A percentile compares a stretch with the other conserved stretches of the same genome.
phyloP scores from a whole-genome alignment of 148 eudicot species.

The Talinum fruticosum region DNA sequence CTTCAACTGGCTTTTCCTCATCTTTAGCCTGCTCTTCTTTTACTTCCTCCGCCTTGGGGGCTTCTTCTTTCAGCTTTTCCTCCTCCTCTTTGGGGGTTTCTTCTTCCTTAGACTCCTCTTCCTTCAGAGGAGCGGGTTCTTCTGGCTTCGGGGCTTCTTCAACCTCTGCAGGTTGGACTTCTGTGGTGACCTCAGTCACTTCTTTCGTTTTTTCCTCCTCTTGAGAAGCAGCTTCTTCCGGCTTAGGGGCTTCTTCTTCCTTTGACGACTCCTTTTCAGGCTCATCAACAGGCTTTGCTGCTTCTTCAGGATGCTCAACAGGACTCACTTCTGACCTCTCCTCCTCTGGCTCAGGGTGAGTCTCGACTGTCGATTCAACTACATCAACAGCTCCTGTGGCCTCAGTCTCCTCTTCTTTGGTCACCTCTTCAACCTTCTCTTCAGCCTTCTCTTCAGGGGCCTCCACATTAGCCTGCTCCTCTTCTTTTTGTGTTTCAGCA shows the following conservation, averaged over 20 bases:
- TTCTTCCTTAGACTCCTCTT: constrained; percentile 23
- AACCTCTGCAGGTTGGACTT: background rate
- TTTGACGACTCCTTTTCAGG: constrained; percentile 10
- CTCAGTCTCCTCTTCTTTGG: constrained; percentile 21
- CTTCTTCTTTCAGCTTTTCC: constrained; percentile 7
- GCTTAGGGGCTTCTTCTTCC: background rate
- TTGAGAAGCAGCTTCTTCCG: background rate
- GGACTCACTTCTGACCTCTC: constrained; percentile 24
- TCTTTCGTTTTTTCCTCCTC: constrained; percentile 9
- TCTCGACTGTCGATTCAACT: constrained; percentile 13
- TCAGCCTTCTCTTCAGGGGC: too few species aligned
- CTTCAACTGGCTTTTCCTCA: constrained; percentile 16
- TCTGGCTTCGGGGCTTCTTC: constrained; percentile 6
- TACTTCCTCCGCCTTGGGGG: background rate
- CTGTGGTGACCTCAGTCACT: background rate
- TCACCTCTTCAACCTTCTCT: constrained; percentile 23
- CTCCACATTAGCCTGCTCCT: background rate
- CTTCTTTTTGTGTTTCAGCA: constrained; percentile 10
- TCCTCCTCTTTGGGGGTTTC: constrained; percentile 10
- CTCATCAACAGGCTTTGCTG: constrained; percentile 21
- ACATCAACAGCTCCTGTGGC: constrained; percentile 18
- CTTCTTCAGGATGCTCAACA: constrained; percentile 17
- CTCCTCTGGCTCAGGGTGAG: constrained; percentile 18
- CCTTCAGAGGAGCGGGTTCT: constrained; percentile 1
- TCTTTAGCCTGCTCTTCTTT: background rate